Percentiles rank a stretch among this genome's conserved stretches.
Conservation (phyloP, 208 protist species). For the Wallacemonas collosoma region DNA sequence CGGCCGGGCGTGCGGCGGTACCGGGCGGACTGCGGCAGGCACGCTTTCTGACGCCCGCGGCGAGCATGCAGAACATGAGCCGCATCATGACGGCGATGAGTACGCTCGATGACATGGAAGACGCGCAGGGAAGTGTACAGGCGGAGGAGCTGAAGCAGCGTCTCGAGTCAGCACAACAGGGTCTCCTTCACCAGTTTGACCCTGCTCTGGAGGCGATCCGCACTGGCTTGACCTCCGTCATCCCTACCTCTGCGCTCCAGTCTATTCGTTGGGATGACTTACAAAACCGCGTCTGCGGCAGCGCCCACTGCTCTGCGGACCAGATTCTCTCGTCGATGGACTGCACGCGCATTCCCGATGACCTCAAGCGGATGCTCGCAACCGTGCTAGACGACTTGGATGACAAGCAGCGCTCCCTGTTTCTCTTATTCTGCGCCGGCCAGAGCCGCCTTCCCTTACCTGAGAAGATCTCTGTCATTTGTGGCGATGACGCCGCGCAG, state of each 20-base stretch:
- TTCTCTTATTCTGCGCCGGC: conserved; percentile 87
- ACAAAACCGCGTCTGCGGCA: conserved; percentile 79
- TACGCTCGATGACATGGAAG: conserved; percentile 21
- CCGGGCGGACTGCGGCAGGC: conserved; percentile 2
- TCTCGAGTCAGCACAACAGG: conserved; percentile 48
- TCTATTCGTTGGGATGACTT: conserved; percentile 85
- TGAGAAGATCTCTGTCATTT: conserved; percentile 78
- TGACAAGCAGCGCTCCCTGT: conserved; percentile 56
- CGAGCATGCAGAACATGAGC: conserved; percentile 30
- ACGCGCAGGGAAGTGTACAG: conserved; percentile 13
- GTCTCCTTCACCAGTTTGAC: conserved; percentile 86
- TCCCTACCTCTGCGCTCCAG: conserved; percentile 49
- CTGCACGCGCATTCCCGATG: conserved; percentile 43
- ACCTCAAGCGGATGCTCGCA: conserved; percentile 52
- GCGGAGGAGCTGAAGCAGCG: conserved; percentile 40
- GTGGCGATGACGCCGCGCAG: conserved; percentile 71
- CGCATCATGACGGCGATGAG: conserved; percentile 19
- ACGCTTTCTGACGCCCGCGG: conserved; percentile 41
- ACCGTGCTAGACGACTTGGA: conserved; percentile 63
- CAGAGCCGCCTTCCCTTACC: conserved; percentile 83
- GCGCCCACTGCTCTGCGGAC: conserved; percentile 42
- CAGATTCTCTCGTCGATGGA: conserved; percentile 77
- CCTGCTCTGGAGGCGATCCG: conserved; percentile 65
- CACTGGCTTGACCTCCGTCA: conserved; percentile 63
- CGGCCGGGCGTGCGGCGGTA: background rate